phyloP scores from a whole-genome alignment of 2,329 filamentous ascomycete species.

The Microcyclospora pomicola region DNA sequence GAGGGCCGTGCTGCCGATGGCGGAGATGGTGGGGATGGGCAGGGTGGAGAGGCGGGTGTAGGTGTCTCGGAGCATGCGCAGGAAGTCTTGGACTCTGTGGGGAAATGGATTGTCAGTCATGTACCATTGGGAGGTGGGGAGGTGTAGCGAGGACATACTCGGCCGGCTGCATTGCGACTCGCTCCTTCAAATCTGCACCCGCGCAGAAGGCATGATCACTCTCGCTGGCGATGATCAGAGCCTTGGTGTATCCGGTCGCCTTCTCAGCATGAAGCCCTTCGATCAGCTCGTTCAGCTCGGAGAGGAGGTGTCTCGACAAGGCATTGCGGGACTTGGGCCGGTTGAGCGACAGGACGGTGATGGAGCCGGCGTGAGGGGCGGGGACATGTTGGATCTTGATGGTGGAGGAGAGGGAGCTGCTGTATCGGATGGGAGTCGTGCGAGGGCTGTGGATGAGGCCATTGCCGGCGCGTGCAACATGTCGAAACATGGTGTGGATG shows the following conservation, averaged over 20 bases:
- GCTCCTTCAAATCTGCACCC: constrained; percentile 86
- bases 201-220: constrained; percentile 85
- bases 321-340: constrained; percentile 77
- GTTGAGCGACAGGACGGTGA: constrained; percentile 79
- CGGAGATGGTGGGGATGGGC: constrained; percentile 79
- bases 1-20: constrained; percentile 71
- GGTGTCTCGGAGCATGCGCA: constrained; percentile 60
- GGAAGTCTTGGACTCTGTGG: constrained; percentile 62
- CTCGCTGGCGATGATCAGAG: constrained; percentile 70
- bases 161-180: constrained; percentile 58
- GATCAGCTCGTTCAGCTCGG: constrained; percentile 57
- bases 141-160: constrained; percentile 44
- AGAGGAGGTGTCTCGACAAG: constrained; percentile 65
- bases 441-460: not conserved
- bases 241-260: constrained; percentile 51
- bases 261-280: constrained; percentile 51
- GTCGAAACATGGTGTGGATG: not conserved
- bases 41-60: constrained; percentile 60
- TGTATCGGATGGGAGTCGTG: constrained; percentile 1
- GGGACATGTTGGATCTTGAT: constrained; percentile 62
- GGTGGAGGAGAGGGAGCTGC: constrained; percentile 15
- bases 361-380: constrained; percentile 66
- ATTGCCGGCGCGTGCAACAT: too few relatives aligned
- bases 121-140: not conserved
- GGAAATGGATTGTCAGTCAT: constrained; percentile 2